Evolutionary conservation across 2,329 filamentous ascomycete genomes (phyloP), one percentile per base, ranked within the genome.

Genomic region (Alternaria gaisen): DNA sequence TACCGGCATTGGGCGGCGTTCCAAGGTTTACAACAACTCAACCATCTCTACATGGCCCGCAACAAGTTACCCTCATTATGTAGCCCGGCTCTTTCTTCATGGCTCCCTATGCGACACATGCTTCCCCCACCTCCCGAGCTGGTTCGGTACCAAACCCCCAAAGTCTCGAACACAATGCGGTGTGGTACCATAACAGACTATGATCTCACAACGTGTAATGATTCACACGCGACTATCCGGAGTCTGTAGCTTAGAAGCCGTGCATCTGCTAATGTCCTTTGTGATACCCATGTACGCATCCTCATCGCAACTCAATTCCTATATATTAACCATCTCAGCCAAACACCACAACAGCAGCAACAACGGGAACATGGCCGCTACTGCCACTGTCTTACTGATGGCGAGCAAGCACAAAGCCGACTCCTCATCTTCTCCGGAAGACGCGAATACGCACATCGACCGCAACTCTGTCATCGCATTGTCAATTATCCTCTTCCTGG

Each of bases 1-100:
- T 22, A 50, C 34, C 10, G 43, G 52, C 61, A 66, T 68, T 58
- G 43, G 61, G 58, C 58, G 59, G 65, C 53, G 53, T 64, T 64
- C 5, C 46, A 26, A 41, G 53, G 26, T 16, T 16, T 47, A 34
- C 18, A 22, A 11, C 20, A 56, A 2, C 28, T 30, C 34, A 30
- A 30, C 24, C 16, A 30, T 28, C 34, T 24, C 9, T 20, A 44
- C 14, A 50, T 30, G 10, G 7, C 14, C 36, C 24, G 40, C 8
- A 20, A n/a, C 28, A 16, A 40, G 38, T 20, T 24, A 20, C 40
- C 5, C 22, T 24, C 40, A 24, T 24, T 7, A 7, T 20, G 6
- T 24, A 42, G 20, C 30, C 36, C 2, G 10, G 6, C 0, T 26
- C 20, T n/a, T 28, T n/a, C 24, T 28, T 44, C 10, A 16, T 28